These are phyloP conservation scores for Vicia sativa DNA, from an alignment of 306 rosid species.

Conservation along the genomic window DNA sequence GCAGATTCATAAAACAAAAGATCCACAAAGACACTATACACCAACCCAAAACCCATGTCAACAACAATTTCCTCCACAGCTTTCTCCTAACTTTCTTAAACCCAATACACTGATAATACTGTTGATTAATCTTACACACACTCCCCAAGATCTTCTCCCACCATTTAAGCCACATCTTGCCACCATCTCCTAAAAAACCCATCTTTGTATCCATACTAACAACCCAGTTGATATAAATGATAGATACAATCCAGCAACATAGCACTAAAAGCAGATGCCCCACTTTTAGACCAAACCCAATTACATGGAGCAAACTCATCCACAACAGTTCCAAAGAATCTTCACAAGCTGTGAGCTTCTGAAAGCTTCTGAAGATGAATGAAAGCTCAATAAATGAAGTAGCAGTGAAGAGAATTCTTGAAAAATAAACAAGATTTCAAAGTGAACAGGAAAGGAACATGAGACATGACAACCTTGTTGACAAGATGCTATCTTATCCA, in stretches of 20 bases:
- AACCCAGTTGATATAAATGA: slow-evolving; percentile 76
- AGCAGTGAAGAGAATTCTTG: slow-evolving; percentile 42
- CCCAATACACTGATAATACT: slow-evolving; percentile 63
- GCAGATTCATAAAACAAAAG: slow-evolving; percentile 65
- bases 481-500: slow-evolving; percentile 82
- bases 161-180: slow-evolving; percentile 66
- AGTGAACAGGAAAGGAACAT: not conserved
- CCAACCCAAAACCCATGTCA: slow-evolving; percentile 69
- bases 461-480: slow-evolving; percentile 35
- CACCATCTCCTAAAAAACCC: slow-evolving; percentile 60
- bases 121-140: slow-evolving; percentile 53
- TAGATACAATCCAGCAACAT: slow-evolving; percentile 68
- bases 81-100: slow-evolving; percentile 52
- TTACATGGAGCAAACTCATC: slow-evolving; percentile 83
- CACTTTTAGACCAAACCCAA: slow-evolving; percentile 78
- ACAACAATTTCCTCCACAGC: slow-evolving; percentile 68
- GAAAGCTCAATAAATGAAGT: slow-evolving; percentile 34
- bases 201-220: slow-evolving; percentile 62
- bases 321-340: slow-evolving; percentile 67
- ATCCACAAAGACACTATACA: slow-evolving; percentile 55
- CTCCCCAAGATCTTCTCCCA: slow-evolving; percentile 66
- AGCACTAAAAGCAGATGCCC: slow-evolving; percentile 83
- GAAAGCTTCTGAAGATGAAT: slow-evolving; percentile 30
- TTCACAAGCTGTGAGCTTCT: slow-evolving; percentile 41
- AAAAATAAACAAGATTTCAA: slow-evolving; percentile 32